Evolutionary conservation across 2,329 filamentous ascomycete genomes (phyloP), one percentile per base, ranked within the genome.

Genomic region (Cladophialophora psammophila): DNA sequence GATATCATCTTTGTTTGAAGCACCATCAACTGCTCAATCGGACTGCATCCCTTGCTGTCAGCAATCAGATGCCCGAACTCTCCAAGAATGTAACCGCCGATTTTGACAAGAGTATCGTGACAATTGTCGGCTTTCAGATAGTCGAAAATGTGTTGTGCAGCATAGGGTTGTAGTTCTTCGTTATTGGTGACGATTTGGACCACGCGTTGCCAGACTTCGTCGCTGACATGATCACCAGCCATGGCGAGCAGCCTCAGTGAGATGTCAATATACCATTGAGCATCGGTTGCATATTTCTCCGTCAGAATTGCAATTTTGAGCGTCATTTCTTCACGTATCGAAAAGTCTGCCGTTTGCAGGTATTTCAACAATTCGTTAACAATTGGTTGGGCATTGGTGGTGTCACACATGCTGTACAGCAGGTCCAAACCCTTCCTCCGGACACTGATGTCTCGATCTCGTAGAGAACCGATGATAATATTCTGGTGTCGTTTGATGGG

Each of bases 151-250:
- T 96, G 96, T 76, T 96, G 92, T 4, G 95, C 93, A 0, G 95
- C 95, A 77, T 99, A 99, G 0, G 97, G 90, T 79, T 99, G 95
- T 10, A 99, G 85, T 78, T 98, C 94, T 79, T 99, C 95, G 78
- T 99, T 99, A 83, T 99, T 99, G 63, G 95, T 98, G 66, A 98
- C 94, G 73, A 99, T 98, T 78, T 99, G 95, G 70, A 97, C 97
- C 64, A 99, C 94, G 74, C 95, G 90, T 78, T 99, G 95, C 95
- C 95, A 99, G 18, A 99, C 95, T 80, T 99, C 95, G 71, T 99
- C 96, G 79, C 94, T 98, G 73, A 99, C 94, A 78, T 99, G 95
- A 75, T 99, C 95, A 72, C 95, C 95, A 2, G 96, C 95, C 88
- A 98, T 94, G 66, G 94, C 93, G 66, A 99, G 94, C 60, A 99